Percentiles rank a stretch among this genome's conserved stretches.
phyloP scores from a whole-genome alignment of 495 filamentous ascomycete genomes.

The Penicillium silybi region DNA sequence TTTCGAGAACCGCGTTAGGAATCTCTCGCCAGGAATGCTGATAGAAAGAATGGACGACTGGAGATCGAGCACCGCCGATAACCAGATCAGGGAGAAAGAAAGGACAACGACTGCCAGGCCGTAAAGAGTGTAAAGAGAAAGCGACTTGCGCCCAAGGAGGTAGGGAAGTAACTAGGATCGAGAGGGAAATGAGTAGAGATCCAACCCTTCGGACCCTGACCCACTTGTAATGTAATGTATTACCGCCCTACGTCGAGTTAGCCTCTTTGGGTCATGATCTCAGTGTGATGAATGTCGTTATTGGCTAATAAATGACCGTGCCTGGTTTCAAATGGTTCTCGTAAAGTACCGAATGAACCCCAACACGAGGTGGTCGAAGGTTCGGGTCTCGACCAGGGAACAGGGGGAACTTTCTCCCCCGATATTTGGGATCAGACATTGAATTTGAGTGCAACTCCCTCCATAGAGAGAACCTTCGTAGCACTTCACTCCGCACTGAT shows the following conservation, averaged over 20 bases:
- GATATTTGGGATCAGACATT: not conserved
- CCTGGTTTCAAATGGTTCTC: conserved; percentile 9
- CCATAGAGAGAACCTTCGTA: no score
- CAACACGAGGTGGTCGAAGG: conserved; percentile 5
- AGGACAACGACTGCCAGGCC: conserved; percentile 31
- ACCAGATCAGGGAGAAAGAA: conserved; percentile 25
- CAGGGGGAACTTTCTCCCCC: no score
- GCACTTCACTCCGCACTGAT: no score
- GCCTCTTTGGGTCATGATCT: conserved; percentile 4
- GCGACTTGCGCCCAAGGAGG: not conserved
- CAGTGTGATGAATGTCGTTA: not conserved
- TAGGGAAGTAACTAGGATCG: not conserved
- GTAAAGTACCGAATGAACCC: conserved; percentile 5
- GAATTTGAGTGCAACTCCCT: not conserved
- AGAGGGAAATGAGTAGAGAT: not conserved
- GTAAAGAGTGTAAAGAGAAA: conserved; percentile 8
- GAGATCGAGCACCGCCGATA: conserved; percentile 23
- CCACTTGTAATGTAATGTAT: conserved; percentile 3
- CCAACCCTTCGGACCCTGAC: conserved; percentile 6
- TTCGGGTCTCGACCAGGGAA: no score
- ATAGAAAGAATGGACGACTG: conserved; percentile 31
- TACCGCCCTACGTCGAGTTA: not conserved
- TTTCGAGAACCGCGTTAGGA: conserved; percentile 12
- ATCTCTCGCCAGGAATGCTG: conserved; percentile 25
- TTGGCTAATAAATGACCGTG: conserved; percentile 11